Conservation (phyloP, 306 rosid genomes). For the Astragalus glycyphyllos region DNA sequence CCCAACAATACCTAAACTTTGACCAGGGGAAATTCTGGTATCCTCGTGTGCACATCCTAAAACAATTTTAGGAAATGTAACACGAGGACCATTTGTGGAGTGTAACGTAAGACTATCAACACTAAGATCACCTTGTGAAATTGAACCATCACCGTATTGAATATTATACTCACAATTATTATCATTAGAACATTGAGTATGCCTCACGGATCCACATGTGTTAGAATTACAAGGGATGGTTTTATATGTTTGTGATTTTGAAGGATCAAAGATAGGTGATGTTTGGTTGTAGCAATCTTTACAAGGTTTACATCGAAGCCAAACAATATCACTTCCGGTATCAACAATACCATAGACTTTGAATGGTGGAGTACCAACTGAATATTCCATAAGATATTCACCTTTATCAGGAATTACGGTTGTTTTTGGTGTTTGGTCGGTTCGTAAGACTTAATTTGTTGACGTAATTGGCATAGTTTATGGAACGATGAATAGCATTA, state of each 20-base stretch:
- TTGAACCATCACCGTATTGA: slow-evolving; percentile 43
- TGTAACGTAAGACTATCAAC: slow-evolving; percentile 55
- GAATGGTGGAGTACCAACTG: slow-evolving; percentile 64
- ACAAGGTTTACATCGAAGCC: slow-evolving; percentile 73
- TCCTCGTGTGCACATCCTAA: slow-evolving; percentile 57
- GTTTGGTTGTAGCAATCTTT: slow-evolving; percentile 45
- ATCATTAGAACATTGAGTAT: neutral
- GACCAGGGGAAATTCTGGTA: neutral
- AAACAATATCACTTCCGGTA: slow-evolving; percentile 63
- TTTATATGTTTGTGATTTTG: slow-evolving; percentile 46
- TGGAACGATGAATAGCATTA: slow-evolving; percentile 53
- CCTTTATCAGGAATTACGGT: slow-evolving; percentile 3
- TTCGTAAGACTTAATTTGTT: neutral
- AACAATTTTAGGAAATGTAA: slow-evolving; percentile 38
- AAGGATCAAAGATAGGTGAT: slow-evolving; percentile 51
- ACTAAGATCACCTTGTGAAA: slow-evolving; percentile 44
- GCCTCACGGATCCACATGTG: neutral
- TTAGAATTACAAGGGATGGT: neutral
- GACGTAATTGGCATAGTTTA: slow-evolving; percentile 25
- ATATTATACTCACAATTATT: slow-evolving; percentile 34
- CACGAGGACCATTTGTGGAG: slow-evolving; percentile 27
- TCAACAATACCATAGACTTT: slow-evolving; percentile 50
- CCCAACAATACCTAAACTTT: slow-evolving; percentile 59
- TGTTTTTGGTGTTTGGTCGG: neutral
- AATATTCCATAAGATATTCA: slow-evolving; percentile 53